Conservation (phyloP, 1,139 yeast genomes). For the Hansenula lynferdii region DNA sequence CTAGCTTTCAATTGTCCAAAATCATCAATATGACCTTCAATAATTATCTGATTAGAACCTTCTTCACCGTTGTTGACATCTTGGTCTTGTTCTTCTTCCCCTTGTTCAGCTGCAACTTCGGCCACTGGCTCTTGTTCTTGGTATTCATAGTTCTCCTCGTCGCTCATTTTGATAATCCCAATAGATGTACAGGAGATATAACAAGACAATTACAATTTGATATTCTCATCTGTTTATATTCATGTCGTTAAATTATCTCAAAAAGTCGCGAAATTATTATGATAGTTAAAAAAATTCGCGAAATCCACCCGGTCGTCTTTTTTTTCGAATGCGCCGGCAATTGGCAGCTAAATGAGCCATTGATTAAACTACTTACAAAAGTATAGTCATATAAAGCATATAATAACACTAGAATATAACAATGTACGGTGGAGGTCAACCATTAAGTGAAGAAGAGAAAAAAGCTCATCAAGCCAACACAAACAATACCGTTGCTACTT, state of each 20-base stretch:
- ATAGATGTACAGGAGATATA: neutral
- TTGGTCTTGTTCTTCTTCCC: conserved; percentile 16
- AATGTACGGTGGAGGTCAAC: conserved; percentile 80
- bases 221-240: neutral
- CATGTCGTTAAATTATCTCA: no score
- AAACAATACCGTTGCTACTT: conserved; percentile 57
- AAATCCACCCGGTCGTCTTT: no score
- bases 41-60: neutral
- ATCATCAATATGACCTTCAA: conserved; percentile 11
- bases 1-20: conserved; percentile 13
- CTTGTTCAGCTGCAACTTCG: conserved; percentile 29
- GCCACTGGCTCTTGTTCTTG: conserved; percentile 17
- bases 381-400: neutral
- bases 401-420: conserved; percentile 5
- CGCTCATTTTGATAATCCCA: conserved; percentile 8
- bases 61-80: conserved; percentile 6
- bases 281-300: no score
- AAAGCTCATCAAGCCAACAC: conserved; percentile 69
- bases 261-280: no score
- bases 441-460: conserved; percentile 74
- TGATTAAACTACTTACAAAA: no score
- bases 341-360: no score
- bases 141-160: conserved; percentile 13
- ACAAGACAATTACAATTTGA: neutral
- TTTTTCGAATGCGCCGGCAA: no score